These are phyloP conservation scores for Xylona heveae DNA, from an alignment of 495 filamentous ascomycete genomes.

Conservation along the genomic window DNA sequence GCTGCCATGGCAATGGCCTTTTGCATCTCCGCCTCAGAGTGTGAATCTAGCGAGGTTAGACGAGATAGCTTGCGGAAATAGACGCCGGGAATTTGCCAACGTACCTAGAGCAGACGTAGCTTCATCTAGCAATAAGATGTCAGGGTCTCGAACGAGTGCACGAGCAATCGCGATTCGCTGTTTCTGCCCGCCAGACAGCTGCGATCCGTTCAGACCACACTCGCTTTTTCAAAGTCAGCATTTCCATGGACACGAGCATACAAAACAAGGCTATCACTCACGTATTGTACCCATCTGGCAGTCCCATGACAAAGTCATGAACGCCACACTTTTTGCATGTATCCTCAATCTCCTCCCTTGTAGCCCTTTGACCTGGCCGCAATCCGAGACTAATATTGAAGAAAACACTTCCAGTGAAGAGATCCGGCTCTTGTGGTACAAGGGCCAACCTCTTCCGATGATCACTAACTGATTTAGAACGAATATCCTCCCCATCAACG, in stretches of 20 bases:
- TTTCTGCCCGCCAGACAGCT: conserved; percentile 61
- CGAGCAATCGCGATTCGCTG: conserved; percentile 58
- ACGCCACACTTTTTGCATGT: conserved; percentile 36
- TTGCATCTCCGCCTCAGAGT: conserved; percentile 51
- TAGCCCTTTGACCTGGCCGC: conserved; percentile 17
- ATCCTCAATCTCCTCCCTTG: conserved; percentile 27
- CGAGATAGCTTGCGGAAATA: too few species aligned
- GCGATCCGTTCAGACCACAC: too few species aligned
- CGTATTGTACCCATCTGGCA: conserved; percentile 44
- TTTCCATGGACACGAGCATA: too few species aligned
- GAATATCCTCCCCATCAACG: conserved; percentile 24
- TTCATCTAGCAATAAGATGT: conserved; percentile 56
- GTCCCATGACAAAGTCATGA: conserved; percentile 29
- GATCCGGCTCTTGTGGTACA: conserved; percentile 30
- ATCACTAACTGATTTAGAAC: conserved; percentile 6
- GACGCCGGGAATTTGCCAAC: too few species aligned
- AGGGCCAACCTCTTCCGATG: conserved; percentile 30
- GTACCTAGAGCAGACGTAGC: too few species aligned
- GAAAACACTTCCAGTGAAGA: conserved; percentile 30
- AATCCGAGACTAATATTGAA: conserved; percentile 33
- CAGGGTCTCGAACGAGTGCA: conserved; percentile 50
- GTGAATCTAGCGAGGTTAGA: conserved; percentile 51
- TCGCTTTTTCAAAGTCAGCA: too few species aligned
- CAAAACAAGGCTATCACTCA: too few species aligned
- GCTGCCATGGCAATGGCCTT: conserved; percentile 40